phyloP scores from a whole-genome alignment of 768 basidiomycete genomes.

The Postia placenta region DNA sequence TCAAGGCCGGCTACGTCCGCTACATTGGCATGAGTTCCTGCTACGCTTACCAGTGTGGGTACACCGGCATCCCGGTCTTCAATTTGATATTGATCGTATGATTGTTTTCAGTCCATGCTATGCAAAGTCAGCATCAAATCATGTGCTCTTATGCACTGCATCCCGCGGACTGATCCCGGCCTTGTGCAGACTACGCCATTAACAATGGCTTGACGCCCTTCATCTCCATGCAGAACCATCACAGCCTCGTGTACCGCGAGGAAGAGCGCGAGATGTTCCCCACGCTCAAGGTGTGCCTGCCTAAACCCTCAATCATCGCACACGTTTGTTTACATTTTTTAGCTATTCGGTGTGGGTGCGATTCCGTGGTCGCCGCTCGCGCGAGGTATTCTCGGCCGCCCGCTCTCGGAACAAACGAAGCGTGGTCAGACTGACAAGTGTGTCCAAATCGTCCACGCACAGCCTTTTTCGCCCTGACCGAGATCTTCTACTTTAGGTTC shows the following conservation, averaged over 20 bases:
- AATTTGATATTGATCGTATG: background rate
- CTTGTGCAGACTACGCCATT: slow-evolving; percentile 28
- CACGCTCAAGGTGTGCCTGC: slow-evolving; percentile 19
- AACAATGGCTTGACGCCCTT: slow-evolving; percentile 31
- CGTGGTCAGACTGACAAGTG: slow-evolving; percentile 22
- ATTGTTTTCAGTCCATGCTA: slow-evolving; percentile 20
- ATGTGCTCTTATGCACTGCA: background rate
- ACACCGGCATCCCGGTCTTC: background rate
- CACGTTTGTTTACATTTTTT: background rate
- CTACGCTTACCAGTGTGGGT: slow-evolving; percentile 25
- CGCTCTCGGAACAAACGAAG: slow-evolving; percentile 18
- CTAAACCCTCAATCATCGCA: background rate
- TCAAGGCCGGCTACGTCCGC: slow-evolving; percentile 34
- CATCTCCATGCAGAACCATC: slow-evolving; percentile 44
- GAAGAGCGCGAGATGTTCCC: slow-evolving; percentile 41
- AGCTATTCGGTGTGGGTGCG: slow-evolving; percentile 30
- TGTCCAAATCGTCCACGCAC: background rate
- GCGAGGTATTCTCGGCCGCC: slow-evolving; percentile 27
- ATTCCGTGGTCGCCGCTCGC: slow-evolving; percentile 38
- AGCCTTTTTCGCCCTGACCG: background rate
- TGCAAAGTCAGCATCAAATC: slow-evolving; percentile 25
- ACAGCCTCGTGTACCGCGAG: slow-evolving; percentile 39
- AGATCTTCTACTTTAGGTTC: background rate
- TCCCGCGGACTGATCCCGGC: too few species aligned
- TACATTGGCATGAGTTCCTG: slow-evolving; percentile 32